Base-by-base conservation (phyloP, 352 stramenopile species). In the Phytophthora capsici region DNA sequence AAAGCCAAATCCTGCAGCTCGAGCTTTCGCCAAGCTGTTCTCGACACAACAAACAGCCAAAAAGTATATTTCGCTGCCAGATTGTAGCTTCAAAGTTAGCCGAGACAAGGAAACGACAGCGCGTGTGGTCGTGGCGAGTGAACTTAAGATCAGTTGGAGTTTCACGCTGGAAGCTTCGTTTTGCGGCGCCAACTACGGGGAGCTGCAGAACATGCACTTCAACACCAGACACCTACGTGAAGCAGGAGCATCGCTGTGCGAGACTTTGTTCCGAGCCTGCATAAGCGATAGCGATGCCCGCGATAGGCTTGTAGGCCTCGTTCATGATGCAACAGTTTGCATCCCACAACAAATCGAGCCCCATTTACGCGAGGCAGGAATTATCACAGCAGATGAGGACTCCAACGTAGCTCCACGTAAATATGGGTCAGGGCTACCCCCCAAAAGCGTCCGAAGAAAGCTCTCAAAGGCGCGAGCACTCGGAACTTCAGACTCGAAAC, bases 131-230 rank as follows among this genome's bases (percentile, higher is more conserved):
- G 65, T 93, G 1, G 73, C 84, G 8, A 83, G 92, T n/a, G 84
- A 96, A 43, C 62, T 96, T 8, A 80, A 86, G 40, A 72, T 97
- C 5, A 59, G 40, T 9, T 92, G 80, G 72, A 89, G 81, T 52
- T 97, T 95, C 41, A 97, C 91, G 10, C 71, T 97, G 0, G 91
- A 97, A 59, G 86, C 80, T 2, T 95, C 86, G 1, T 97, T 97
- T 51, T 96, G 89, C 50, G 91, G 91, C 2, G 78, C 83, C 6
- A 90, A 80, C 56, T 89, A 88, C 57, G 86, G 86, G 0, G 68
- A 83, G 22, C 73, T 91, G 4, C 65, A 80, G 45, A 75, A 73
- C 20, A 73, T 75, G 50, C 87, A 95, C 46, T 95, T 93, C 44
- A 90, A 87, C 44, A 85, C 82, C 3, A 64, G 69, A 4, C 77